A percentile compares a stretch with the other conserved stretches of the same genome.
Conservation (phyloP, 2,329 filamentous ascomycete genomes). For the Aspergillus costaricaensis region DNA sequence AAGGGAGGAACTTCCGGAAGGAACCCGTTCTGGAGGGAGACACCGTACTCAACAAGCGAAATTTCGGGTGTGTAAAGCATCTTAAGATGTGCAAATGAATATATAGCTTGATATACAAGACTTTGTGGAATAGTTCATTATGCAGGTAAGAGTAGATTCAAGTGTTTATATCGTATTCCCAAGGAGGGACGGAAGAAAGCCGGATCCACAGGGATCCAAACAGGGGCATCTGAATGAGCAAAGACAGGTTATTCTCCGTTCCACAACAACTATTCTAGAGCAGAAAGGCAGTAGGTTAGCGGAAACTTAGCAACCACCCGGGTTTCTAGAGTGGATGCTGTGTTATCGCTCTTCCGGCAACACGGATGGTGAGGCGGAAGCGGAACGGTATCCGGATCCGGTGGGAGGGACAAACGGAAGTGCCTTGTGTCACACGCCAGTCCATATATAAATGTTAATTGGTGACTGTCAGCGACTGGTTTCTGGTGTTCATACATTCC, state of each 20-base stretch:
- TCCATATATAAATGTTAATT: neutral
- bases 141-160: neutral
- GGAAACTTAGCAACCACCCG: neutral
- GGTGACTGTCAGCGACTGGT: neutral
- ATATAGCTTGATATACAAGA: neutral
- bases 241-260: neutral
- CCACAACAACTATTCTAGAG: neutral
- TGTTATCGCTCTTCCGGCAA: neutral
- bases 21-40: slow-evolving; percentile 67
- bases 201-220: neutral
- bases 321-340: neutral
- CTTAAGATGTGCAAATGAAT: neutral
- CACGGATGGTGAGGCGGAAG: slow-evolving; percentile 21
- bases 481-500: neutral
- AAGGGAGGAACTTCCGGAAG: slow-evolving; percentile 75
- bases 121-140: too few relatives aligned
- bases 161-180: neutral
- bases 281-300: neutral
- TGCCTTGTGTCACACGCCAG: neutral
- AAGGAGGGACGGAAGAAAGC: neutral
- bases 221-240: neutral
- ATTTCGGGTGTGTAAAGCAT: slow-evolving; percentile 32
- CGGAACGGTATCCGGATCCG: slow-evolving; percentile 27
- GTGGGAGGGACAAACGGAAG: neutral
- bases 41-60: slow-evolving; percentile 69